phyloP scores from a whole-genome alignment of 352 stramenopile species.

The Phytophthora hybrid region DNA sequence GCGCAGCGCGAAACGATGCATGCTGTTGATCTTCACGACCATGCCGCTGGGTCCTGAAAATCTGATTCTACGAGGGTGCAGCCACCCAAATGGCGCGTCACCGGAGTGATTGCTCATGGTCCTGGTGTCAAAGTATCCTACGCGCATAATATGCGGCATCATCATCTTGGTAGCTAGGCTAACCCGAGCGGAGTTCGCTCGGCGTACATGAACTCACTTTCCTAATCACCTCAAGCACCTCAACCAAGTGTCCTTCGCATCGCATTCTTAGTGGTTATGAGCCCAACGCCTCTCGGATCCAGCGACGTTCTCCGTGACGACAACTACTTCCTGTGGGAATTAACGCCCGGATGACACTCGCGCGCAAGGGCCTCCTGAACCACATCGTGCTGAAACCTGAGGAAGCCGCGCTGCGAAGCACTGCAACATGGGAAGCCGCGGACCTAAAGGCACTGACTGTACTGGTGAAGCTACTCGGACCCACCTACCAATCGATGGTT shows the following conservation, averaged over 20 bases:
- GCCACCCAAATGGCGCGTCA: too few species aligned
- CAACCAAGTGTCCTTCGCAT: background rate
- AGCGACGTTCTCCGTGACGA: conserved; percentile 1
- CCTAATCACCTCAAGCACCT: background rate
- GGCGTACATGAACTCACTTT: background rate
- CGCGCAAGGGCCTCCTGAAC: background rate
- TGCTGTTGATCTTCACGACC: too few species aligned
- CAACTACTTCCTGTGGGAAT: background rate
- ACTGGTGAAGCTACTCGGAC: background rate
- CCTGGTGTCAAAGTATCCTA: background rate
- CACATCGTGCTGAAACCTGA: background rate
- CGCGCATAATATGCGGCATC: background rate
- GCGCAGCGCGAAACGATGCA: too few species aligned
- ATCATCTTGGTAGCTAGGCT: background rate
- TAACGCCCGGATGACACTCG: background rate
- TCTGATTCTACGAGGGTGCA: too few species aligned
- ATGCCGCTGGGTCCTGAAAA: too few species aligned
- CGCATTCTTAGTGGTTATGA: background rate
- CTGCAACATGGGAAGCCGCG: background rate
- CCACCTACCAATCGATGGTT: background rate
- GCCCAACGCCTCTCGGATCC: background rate
- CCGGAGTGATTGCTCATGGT: background rate
- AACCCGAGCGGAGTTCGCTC: background rate
- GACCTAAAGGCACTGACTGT: background rate
- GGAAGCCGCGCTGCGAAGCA: background rate